These are phyloP conservation scores for Dicorynia guianensis DNA, from an alignment of 306 rosid genomes.

Conservation along the genomic window DNA sequence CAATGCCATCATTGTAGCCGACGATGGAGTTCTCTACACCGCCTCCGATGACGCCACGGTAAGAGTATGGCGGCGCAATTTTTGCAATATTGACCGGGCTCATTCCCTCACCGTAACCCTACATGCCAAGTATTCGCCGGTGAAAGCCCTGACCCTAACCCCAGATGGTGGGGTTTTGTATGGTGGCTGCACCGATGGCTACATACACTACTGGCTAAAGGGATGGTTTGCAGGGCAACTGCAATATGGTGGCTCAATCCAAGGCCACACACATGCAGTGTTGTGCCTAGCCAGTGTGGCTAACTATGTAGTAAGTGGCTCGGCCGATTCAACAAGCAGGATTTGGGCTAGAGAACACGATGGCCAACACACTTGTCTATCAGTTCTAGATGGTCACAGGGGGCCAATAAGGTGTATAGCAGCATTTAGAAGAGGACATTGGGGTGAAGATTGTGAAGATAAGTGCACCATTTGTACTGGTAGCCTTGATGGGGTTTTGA, in stretches of 20 bases:
- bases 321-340: slow-evolving; percentile 84
- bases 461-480: slow-evolving; percentile 75
- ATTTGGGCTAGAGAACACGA: slow-evolving; percentile 75
- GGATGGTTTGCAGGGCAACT: slow-evolving; percentile 86
- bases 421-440: slow-evolving; percentile 49
- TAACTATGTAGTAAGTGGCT: slow-evolving; percentile 74
- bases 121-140: slow-evolving; percentile 80
- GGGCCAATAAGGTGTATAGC: slow-evolving; percentile 82
- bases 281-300: slow-evolving; percentile 73
- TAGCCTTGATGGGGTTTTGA: slow-evolving; percentile 88
- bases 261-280: slow-evolving; percentile 91
- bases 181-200: slow-evolving; percentile 92
- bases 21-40: slow-evolving; percentile 81
- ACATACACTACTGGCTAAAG: slow-evolving; percentile 85
- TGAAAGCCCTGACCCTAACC: slow-evolving; percentile 65
- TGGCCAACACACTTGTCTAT: slow-evolving; percentile 73
- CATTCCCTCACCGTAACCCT: slow-evolving; percentile 83
- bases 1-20: slow-evolving; percentile 65
- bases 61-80: slow-evolving; percentile 80
- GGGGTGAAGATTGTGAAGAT: slow-evolving; percentile 55
- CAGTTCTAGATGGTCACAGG: slow-evolving; percentile 83
- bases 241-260: slow-evolving; percentile 86
- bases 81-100: slow-evolving; percentile 64
- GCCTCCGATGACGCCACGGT: slow-evolving; percentile 89
- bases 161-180: slow-evolving; percentile 63